phyloP scores from a whole-genome alignment of 2,329 filamentous ascomycete species.

The Colletotrichum sublineola region DNA sequence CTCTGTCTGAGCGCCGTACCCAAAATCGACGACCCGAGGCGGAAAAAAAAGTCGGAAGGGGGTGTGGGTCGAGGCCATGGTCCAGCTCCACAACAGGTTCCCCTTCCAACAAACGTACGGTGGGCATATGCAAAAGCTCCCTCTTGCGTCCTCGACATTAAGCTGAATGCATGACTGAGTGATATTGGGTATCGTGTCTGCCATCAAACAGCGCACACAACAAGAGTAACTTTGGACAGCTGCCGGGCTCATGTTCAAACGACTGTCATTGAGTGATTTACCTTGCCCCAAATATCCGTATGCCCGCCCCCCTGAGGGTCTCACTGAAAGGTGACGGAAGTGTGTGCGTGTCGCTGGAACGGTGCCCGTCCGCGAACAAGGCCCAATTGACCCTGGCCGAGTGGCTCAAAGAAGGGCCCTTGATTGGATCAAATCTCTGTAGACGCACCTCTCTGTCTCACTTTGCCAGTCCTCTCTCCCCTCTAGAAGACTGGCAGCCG shows the following conservation, averaged over 20 bases:
- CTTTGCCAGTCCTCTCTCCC: slow-evolving; percentile 19
- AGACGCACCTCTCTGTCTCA: slow-evolving; percentile 39
- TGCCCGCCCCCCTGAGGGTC: slow-evolving; percentile 15
- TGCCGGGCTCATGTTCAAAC: not conserved
- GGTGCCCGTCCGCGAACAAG: slow-evolving; percentile 25
- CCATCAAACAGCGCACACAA: not conserved
- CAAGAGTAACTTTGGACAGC: not conserved
- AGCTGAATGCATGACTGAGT: slow-evolving; percentile 15
- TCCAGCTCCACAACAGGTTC: too few relatives aligned
- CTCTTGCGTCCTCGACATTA: not conserved
- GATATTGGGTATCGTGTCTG: not conserved
- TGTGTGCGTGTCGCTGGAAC: slow-evolving; percentile 37
- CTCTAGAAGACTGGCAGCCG: slow-evolving; percentile 6
- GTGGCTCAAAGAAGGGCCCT: slow-evolving; percentile 19
- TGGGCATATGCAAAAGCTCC: not conserved
- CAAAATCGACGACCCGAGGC: slow-evolving; percentile 28
- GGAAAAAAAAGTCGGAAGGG: not conserved
- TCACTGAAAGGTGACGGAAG: slow-evolving; percentile 36
- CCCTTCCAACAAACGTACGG: not conserved
- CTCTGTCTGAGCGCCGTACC: slow-evolving; percentile 31
- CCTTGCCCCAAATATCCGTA: not conserved
- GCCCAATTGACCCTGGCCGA: slow-evolving; percentile 29
- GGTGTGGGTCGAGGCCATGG: slow-evolving; percentile 27
- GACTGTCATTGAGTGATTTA: not conserved
- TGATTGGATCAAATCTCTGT: slow-evolving; percentile 36